These are phyloP conservation scores for Plectosphaerella cucumerina DNA, from an alignment of 2,329 filamentous ascomycete genomes.

Conservation along the genomic window DNA sequence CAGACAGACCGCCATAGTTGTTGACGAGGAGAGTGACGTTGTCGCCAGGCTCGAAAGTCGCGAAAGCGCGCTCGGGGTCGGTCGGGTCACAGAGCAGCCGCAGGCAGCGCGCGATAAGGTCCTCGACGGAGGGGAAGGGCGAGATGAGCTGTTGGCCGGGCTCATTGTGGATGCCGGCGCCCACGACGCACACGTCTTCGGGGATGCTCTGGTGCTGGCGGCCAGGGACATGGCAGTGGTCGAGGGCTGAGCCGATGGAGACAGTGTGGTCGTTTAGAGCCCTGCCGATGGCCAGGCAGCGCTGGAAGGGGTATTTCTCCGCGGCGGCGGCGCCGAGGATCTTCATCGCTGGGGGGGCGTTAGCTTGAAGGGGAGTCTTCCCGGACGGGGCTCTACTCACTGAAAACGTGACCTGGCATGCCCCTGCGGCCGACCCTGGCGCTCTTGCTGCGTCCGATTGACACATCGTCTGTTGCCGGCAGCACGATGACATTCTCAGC, in stretches of 20 bases:
- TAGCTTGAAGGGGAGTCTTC: neutral
- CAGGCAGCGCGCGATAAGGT: slow-evolving; percentile 41
- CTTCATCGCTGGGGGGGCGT: slow-evolving; percentile 59
- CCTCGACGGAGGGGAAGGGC: slow-evolving; percentile 32
- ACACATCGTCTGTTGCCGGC: slow-evolving; percentile 70
- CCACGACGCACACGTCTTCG: slow-evolving; percentile 34
- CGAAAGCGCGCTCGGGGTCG: slow-evolving; percentile 51
- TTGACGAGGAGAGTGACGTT: slow-evolving; percentile 50
- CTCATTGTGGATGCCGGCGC: slow-evolving; percentile 54
- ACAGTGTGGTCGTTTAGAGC: slow-evolving; percentile 55
- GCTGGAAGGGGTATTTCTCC: slow-evolving; percentile 47
- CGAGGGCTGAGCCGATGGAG: slow-evolving; percentile 64
- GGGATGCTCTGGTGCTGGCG: slow-evolving; percentile 44
- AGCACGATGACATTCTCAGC: slow-evolving; percentile 66
- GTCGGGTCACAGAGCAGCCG: slow-evolving; percentile 44
- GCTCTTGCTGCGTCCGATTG: slow-evolving; percentile 60
- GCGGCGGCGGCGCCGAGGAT: slow-evolving; percentile 64
- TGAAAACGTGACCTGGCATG: slow-evolving; percentile 58
- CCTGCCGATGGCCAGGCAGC: slow-evolving; percentile 55
- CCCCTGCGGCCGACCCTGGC: slow-evolving; percentile 71
- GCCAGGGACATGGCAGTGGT: slow-evolving; percentile 70
- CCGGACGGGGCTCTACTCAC: slow-evolving; percentile 33
- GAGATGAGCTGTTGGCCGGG: slow-evolving; percentile 22
- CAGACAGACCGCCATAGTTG: slow-evolving; percentile 53
- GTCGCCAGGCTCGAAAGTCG: slow-evolving; percentile 37